Base-by-base conservation (phyloP, 331 rosid genomes). In the Pyracantha coccinea region DNA sequence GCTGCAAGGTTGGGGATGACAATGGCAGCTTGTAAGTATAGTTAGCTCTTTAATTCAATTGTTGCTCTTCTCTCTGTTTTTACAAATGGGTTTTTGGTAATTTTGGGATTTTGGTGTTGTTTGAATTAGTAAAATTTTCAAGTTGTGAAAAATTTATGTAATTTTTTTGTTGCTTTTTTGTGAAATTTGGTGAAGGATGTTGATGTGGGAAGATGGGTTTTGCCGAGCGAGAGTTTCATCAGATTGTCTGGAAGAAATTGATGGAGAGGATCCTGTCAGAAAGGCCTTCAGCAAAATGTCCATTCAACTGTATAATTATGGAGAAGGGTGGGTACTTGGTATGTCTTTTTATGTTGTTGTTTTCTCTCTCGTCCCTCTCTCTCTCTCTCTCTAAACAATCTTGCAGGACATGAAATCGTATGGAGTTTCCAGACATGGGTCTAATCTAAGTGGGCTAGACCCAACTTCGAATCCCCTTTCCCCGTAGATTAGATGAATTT, bases 301-400 rank as follows among this genome's bases (percentile, higher is more conserved):
- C 66, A 95, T 95, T 87, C 99, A 95, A 77, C 77, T 95, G 76
- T 95, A 95, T 90, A 95, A 95, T 90, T 95, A 95, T 83, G 99
- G 99, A 90, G 99, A 95, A 92, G 99, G 99, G 99, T 95, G 97
- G 97, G 99, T 95, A 86, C 93, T 93, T 90, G 97, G 99, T 94
- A 94, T 89, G 97, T 90, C 85, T 86, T 87, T 84, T 65, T n/a
- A n/a, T 78, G 72, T 81, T 70, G 68, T 77, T 78, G 74, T 28
- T 84, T 17, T 11, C n/a, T 8, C 52, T 68, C 23, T 15, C n/a
- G 32, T 47, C 15, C 35, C 27, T 41, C 28, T 38, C 33, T 64
- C 41, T 13, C 8, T 55, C 21, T 50, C 12, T 71, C 24, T 31
- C 68, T 53, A 19, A 21, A 11, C 25, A 44, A 35, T 60, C 28